These are phyloP conservation scores for Suhomyces canberraensis DNA, from an alignment of 805 yeast species.

Conservation along the genomic window DNA sequence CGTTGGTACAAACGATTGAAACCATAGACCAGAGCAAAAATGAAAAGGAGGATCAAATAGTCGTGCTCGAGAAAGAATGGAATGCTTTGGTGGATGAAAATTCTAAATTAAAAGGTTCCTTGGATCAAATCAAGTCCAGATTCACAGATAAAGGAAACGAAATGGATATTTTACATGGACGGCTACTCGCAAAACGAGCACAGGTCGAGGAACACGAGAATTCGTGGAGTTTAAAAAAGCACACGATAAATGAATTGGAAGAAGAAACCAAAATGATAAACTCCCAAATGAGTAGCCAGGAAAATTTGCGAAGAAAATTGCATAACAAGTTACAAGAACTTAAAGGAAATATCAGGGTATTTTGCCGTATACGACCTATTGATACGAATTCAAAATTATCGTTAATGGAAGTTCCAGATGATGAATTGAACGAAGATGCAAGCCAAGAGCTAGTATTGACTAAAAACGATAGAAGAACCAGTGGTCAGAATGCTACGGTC, in stretches of 20 bases:
- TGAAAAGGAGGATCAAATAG: slow-evolving; percentile 6
- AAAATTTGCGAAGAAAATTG: slow-evolving; percentile 53
- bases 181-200: slow-evolving; percentile 8
- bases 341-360: slow-evolving; percentile 89
- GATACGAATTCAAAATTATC: slow-evolving; percentile 10
- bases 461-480: slow-evolving; percentile 11
- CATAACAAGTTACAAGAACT: slow-evolving; percentile 80
- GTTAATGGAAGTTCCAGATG: slow-evolving; percentile 17
- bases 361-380: slow-evolving; percentile 64
- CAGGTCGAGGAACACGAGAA: slow-evolving; percentile 9
- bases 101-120: slow-evolving; percentile 1
- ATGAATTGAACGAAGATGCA: slow-evolving; percentile 31
- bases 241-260: slow-evolving; percentile 6
- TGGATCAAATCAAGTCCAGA: slow-evolving; percentile 5
- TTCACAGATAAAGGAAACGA: slow-evolving; percentile 13
- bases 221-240: slow-evolving; percentile 4
- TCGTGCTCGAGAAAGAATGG: slow-evolving; percentile 8
- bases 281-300: slow-evolving; percentile 47
- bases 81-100: neutral
- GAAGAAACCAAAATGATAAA: slow-evolving; percentile 13
- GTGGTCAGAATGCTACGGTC: neutral
- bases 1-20: slow-evolving; percentile 10
- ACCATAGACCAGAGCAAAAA: slow-evolving; percentile 5
- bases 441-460: slow-evolving; percentile 34
- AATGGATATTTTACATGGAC: slow-evolving; percentile 12